Conservation (phyloP, 139 green algal species). For the Micromonas commoda region DNA sequence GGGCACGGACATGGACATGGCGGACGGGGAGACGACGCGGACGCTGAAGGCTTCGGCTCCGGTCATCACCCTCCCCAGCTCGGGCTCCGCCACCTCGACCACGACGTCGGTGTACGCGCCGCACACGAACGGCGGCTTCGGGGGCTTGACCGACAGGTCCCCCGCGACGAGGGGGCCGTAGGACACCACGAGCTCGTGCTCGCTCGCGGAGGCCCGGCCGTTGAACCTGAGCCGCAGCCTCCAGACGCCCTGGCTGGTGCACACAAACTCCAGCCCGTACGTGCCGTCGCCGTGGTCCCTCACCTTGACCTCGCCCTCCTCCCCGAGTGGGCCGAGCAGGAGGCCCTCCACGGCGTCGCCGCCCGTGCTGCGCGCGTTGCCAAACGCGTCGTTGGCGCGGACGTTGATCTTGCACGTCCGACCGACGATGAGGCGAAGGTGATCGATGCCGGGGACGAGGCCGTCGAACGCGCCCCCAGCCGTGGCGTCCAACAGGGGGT, state of each 20-base stretch:
- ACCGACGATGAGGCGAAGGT: constrained; percentile 11
- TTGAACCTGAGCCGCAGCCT: neutral
- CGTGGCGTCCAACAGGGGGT: no score
- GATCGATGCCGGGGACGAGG: neutral
- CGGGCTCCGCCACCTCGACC: neutral
- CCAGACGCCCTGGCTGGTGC: constrained; percentile 5
- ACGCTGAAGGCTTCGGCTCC: constrained; percentile 12
- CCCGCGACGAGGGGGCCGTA: neutral
- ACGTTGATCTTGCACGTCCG: constrained; percentile 21
- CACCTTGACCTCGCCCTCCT: neutral
- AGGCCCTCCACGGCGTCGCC: constrained; percentile 16
- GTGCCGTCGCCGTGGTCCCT: constrained; percentile 25
- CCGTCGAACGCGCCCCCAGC: neutral
- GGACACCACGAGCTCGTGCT: constrained; percentile 14
- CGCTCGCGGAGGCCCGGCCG: neutral
- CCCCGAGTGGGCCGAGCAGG: neutral
- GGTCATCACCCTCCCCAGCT: neutral
- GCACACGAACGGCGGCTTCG: neutral
- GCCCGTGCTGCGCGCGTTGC: constrained; percentile 2
- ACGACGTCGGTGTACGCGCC: neutral
- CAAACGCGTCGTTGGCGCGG: constrained; percentile 9
- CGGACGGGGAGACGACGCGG: neutral
- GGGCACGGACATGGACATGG: constrained; percentile 1
- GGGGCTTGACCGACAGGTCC: neutral
- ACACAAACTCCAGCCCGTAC: constrained; percentile 20